Evolutionary conservation across 2,329 filamentous ascomycete genomes (phyloP).

Genomic region (Clarireedia homoeocarpa): DNA sequence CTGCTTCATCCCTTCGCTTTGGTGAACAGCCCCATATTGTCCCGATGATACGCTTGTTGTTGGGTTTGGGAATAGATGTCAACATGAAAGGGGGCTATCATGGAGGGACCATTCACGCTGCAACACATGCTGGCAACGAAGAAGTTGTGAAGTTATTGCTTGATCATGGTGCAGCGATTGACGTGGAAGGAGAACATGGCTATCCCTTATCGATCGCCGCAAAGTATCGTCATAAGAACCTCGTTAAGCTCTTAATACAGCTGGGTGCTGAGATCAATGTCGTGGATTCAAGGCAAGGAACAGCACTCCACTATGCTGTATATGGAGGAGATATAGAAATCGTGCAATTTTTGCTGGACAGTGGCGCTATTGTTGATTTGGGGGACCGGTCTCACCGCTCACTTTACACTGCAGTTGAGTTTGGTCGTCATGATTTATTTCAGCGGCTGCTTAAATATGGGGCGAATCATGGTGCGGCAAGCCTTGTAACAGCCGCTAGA

Average conservation of each 20-base stretch:
- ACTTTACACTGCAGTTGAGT: too few relatives aligned
- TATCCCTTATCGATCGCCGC: conserved; percentile 10
- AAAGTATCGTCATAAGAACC: background rate
- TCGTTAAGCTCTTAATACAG: conserved; percentile 9
- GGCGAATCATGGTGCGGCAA: too few relatives aligned
- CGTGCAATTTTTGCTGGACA: background rate
- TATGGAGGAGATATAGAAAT: background rate
- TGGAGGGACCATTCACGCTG: conserved; percentile 10
- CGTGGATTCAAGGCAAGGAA: background rate
- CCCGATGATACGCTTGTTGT: background rate
- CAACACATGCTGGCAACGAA: background rate
- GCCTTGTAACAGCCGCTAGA: too few relatives aligned
- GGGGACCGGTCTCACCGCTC: too few relatives aligned
- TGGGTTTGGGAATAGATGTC: conserved; percentile 9
- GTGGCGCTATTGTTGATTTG: background rate
- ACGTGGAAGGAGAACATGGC: background rate
- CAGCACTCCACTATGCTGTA: background rate
- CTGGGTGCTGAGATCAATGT: conserved; percentile 3
- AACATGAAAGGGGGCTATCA: conserved; percentile 11
- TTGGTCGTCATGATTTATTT: too few relatives aligned
- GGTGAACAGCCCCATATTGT: background rate
- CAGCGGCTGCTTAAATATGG: too few relatives aligned
- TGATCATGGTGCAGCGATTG: background rate
- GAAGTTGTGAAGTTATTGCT: conserved; percentile 8
- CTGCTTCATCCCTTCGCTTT: background rate